Conservation (phyloP, 108 stramenopile genomes). For the Cyclotella choctawhatcheeana region DNA sequence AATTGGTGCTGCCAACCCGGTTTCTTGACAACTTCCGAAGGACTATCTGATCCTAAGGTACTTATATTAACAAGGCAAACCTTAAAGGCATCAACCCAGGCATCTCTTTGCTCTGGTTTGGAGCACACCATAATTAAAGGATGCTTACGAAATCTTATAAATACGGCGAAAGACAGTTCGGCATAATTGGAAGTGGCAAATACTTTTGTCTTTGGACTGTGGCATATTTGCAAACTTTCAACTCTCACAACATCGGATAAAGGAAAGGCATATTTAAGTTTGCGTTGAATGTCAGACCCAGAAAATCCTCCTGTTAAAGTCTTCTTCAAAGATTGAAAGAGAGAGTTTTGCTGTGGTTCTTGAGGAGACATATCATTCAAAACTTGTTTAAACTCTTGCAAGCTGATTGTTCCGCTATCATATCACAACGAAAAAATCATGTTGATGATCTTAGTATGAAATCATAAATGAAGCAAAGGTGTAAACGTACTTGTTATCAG, state of each 20-base stretch:
- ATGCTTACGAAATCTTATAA: conserved; percentile 12
- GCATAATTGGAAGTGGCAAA: conserved; percentile 37
- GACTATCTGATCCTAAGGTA: conserved; percentile 10
- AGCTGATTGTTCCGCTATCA: conserved; percentile 42
- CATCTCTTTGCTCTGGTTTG: conserved; percentile 40
- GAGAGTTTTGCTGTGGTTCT: conserved; percentile 6
- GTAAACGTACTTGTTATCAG: background rate
- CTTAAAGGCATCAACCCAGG: conserved; percentile 47
- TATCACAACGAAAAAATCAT: background rate
- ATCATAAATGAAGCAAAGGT: background rate
- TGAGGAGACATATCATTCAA: conserved; percentile 17
- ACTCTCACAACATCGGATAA: conserved; percentile 31
- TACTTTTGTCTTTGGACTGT: conserved; percentile 32
- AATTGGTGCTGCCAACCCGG: conserved; percentile 42
- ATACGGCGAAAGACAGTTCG: conserved; percentile 30
- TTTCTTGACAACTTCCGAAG: conserved; percentile 9
- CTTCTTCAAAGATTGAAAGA: background rate
- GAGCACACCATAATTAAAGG: conserved; percentile 49
- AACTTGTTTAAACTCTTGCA: conserved; percentile 49
- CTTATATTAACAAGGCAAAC: conserved; percentile 30
- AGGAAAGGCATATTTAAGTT: conserved; percentile 32
- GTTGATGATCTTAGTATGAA: background rate
- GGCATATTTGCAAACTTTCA: conserved; percentile 37
- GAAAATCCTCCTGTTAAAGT: background rate
- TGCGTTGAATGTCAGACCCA: conserved; percentile 12